phyloP scores from a whole-genome alignment of 352 stramenopile genomes.

The Phytophthora colocasiae region DNA sequence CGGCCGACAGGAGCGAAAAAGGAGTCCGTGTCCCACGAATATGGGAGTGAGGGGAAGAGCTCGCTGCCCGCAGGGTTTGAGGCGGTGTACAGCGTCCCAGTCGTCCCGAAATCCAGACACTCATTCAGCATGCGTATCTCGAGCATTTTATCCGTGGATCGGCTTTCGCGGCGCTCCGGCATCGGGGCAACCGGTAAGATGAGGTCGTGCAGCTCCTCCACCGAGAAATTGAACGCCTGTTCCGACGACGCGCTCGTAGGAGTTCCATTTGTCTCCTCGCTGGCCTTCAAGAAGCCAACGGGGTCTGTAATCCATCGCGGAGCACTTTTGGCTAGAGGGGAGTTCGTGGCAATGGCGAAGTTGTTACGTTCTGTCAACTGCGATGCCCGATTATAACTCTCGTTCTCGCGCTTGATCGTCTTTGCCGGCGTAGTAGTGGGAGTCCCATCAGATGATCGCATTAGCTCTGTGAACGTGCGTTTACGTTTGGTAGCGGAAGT shows the following conservation, averaged over 20 bases:
- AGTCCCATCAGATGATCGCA: constrained; percentile 17
- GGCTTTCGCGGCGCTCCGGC: constrained; percentile 28
- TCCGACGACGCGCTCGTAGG: constrained; percentile 35
- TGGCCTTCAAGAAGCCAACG: constrained; percentile 33
- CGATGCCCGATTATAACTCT: constrained; percentile 8
- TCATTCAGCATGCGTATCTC: constrained; percentile 47
- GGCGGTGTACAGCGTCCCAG: constrained; percentile 14
- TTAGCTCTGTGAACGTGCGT: constrained; percentile 33
- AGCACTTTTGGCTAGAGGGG: constrained; percentile 3
- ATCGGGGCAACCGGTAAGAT: constrained; percentile 25
- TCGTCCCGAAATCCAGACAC: constrained; percentile 36
- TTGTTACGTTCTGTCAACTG: constrained; percentile 2
- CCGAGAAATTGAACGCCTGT: constrained; percentile 33
- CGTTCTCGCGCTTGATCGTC: constrained; percentile 35
- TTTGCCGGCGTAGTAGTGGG: constrained; percentile 10
- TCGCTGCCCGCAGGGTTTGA: constrained; percentile 24
- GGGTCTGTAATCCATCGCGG: constrained; percentile 33
- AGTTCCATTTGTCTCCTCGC: constrained; percentile 18
- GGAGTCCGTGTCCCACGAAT: constrained; percentile 37
- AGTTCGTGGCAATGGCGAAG: constrained; percentile 3
- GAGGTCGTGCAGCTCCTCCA: constrained; percentile 47
- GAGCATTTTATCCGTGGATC: constrained; percentile 37
- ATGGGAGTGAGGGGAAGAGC: constrained; percentile 28
- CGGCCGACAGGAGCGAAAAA: constrained; percentile 34
- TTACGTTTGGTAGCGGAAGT: constrained; percentile 26